phyloP scores from a whole-genome alignment of 140 eudicot genomes.

The Ambrosia hybrid region DNA sequence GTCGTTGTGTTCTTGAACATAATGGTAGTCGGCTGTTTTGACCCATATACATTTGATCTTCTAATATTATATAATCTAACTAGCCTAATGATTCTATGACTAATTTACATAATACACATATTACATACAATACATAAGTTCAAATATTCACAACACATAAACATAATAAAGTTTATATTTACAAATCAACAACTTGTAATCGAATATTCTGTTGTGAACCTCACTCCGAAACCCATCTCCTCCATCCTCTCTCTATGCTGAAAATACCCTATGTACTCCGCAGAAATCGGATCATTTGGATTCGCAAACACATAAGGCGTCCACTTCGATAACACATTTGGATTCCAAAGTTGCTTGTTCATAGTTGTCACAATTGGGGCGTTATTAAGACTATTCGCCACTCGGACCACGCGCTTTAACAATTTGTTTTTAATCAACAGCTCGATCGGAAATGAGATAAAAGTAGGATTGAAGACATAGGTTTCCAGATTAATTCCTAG shows the following conservation, averaged over 20 bases:
- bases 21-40: too few relatives aligned
- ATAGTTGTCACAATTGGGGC: slow-evolving; percentile 56
- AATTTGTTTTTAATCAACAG: slow-evolving; percentile 37
- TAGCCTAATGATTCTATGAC: too few relatives aligned
- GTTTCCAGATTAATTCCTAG: slow-evolving; percentile 49
- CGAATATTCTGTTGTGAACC: too few relatives aligned
- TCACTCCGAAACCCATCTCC: neutral
- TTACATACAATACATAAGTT: too few relatives aligned
- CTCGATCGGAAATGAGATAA: slow-evolving; percentile 51
- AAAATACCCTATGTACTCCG: slow-evolving; percentile 64
- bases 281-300: slow-evolving; percentile 59
- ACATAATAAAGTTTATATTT: too few relatives aligned
- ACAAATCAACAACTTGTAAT: too few relatives aligned
- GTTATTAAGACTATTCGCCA: slow-evolving; percentile 42
- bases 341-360: slow-evolving; percentile 1
- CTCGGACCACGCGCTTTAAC: slow-evolving; percentile 49
- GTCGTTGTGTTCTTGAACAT: too few relatives aligned
- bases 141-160: too few relatives aligned
- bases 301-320: slow-evolving; percentile 63
- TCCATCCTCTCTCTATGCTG: slow-evolving; percentile 56
- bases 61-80: too few relatives aligned
- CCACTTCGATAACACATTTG: slow-evolving; percentile 45
- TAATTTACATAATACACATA: too few relatives aligned
- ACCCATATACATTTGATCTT: too few relatives aligned
- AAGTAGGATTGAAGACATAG: slow-evolving; percentile 76